phyloP scores from a whole-genome alignment of 192 early-diverging fungal genomes.

The Coemansia guatemalensis region DNA sequence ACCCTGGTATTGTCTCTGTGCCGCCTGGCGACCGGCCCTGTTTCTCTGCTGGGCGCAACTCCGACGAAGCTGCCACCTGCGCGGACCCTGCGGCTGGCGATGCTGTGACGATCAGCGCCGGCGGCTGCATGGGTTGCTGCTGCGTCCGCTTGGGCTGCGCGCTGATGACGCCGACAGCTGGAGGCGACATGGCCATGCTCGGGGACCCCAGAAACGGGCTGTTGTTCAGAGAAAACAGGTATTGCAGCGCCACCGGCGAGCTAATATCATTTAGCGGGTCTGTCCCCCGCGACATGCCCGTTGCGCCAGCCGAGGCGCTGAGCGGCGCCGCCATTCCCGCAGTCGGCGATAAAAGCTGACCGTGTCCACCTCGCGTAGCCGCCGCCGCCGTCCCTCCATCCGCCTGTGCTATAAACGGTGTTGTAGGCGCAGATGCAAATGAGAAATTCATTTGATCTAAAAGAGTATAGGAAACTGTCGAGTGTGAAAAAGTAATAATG shows the following conservation, averaged over 20 bases:
- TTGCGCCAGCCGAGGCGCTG: constrained; percentile 8
- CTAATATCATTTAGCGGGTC: constrained; percentile 49
- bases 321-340: constrained; percentile 9
- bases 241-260: constrained; percentile 44
- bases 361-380: background rate
- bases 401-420: constrained; percentile 51
- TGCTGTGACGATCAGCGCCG: constrained; percentile 22
- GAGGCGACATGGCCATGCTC: constrained; percentile 22
- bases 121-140: constrained; percentile 17
- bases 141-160: constrained; percentile 19
- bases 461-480: background rate
- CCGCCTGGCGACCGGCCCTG: constrained; percentile 15
- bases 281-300: constrained; percentile 26
- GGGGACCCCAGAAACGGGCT: constrained; percentile 30
- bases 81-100: constrained; percentile 17
- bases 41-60: background rate
- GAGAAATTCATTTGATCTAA: constrained; percentile 50
- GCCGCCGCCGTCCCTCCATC: constrained; percentile 25
- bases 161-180: constrained; percentile 16
- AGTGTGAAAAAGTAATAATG: background rate
- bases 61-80: constrained; percentile 2
- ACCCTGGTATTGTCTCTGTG: constrained; percentile 25
- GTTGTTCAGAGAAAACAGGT: constrained; percentile 33
- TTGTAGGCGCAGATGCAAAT: constrained; percentile 53
- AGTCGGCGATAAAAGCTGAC: constrained; percentile 23